These are phyloP conservation scores for Phytophthora capsici DNA, from an alignment of 352 stramenopile species.

Conservation along the genomic window DNA sequence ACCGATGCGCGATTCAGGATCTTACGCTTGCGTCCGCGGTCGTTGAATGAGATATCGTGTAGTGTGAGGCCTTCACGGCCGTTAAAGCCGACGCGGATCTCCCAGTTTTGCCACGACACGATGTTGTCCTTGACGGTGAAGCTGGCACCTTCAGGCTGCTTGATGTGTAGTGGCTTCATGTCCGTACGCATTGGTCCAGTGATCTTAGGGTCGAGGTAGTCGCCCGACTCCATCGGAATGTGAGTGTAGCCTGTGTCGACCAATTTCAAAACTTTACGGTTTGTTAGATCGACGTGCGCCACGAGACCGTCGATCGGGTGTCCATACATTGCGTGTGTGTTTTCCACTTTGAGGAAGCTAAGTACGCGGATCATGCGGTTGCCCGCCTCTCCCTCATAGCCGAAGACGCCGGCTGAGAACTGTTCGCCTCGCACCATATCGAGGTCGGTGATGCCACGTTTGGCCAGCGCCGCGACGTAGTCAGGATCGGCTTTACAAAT, in stretches of 20 bases:
- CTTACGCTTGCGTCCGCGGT: slow-evolving; percentile 46
- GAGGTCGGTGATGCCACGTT: slow-evolving; percentile 54
- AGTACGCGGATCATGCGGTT: slow-evolving; percentile 58
- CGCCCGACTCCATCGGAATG: slow-evolving; percentile 48
- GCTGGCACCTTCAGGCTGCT: slow-evolving; percentile 75
- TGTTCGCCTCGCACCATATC: slow-evolving; percentile 45
- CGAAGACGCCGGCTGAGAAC: slow-evolving; percentile 56
- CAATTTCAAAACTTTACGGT: slow-evolving; percentile 47
- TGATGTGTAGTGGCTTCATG: slow-evolving; percentile 74
- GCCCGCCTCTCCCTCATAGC: slow-evolving; percentile 45
- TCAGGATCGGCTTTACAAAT: slow-evolving; percentile 52
- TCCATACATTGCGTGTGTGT: slow-evolving; percentile 56
- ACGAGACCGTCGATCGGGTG: slow-evolving; percentile 58
- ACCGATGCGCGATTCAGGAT: slow-evolving; percentile 75
- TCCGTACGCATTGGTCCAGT: slow-evolving; percentile 47
- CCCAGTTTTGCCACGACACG: slow-evolving; percentile 85
- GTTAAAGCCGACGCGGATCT: slow-evolving; percentile 84
- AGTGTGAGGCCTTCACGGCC: slow-evolving; percentile 80
- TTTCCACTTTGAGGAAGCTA: slow-evolving; percentile 48
- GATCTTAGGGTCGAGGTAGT: slow-evolving; percentile 51
- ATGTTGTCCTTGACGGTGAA: slow-evolving; percentile 75
- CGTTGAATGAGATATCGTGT: slow-evolving; percentile 49
- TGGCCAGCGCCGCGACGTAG: slow-evolving; percentile 48
- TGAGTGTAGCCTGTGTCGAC: slow-evolving; percentile 55
- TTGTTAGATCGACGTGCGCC: slow-evolving; percentile 52